A percentile compares a stretch with the other conserved stretches of the same genome.
These are phyloP conservation scores for Agrostemma githago DNA, from an alignment of 148 eudicot genomes.

Conservation along the genomic window DNA sequence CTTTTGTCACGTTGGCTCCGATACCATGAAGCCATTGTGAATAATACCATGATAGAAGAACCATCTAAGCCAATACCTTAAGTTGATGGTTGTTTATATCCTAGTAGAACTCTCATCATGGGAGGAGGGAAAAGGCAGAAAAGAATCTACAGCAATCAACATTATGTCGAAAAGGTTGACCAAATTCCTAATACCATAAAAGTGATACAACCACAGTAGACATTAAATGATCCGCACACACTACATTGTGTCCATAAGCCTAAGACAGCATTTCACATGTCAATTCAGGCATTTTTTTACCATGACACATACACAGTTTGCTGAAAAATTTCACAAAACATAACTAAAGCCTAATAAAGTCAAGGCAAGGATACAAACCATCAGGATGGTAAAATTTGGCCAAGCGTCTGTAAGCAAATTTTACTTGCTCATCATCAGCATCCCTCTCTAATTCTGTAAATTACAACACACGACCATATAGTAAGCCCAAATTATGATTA, in stretches of 20 bases:
- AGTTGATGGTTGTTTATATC: too few relatives aligned
- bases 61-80: too few relatives aligned
- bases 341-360: background rate
- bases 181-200: background rate
- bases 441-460: constrained; percentile 75
- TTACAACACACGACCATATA: constrained; percentile 5
- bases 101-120: background rate
- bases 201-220: background rate
- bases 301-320: background rate
- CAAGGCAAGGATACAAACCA: constrained; percentile 54
- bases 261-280: background rate
- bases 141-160: background rate
- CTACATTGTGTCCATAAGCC: background rate
- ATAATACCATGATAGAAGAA: too few relatives aligned
- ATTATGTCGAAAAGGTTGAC: background rate
- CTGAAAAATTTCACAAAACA: background rate
- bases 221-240: background rate
- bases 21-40: too few relatives aligned
- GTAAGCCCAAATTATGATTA: background rate
- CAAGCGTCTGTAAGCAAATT: constrained; percentile 72
- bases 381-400: constrained; percentile 97
- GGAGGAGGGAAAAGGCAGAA: background rate
- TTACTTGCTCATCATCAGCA: constrained; percentile 78
- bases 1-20: too few relatives aligned
- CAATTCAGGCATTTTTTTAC: background rate